A percentile compares a stretch with the other conserved stretches of the same genome.
These are phyloP conservation scores for Bauhinia variegata DNA, from an alignment of 306 rosid species.

Conservation along the genomic window DNA sequence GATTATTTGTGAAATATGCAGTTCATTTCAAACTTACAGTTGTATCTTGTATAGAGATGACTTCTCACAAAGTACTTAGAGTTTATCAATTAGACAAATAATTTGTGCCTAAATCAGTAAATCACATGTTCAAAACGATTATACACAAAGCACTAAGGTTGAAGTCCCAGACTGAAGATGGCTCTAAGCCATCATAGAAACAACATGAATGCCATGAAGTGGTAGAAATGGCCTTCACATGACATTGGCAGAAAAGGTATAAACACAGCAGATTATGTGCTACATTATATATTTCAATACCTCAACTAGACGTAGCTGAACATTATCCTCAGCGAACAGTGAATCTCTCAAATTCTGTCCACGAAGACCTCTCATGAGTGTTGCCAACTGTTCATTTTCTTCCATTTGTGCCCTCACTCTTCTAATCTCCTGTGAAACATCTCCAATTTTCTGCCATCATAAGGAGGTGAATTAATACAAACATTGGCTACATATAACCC, in stretches of 20 bases:
- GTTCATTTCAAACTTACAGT: no score
- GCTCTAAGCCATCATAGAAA: not conserved
- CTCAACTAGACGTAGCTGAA: conserved; percentile 91
- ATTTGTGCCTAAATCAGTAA: not conserved
- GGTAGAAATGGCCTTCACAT: not conserved
- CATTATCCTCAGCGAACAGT: conserved; percentile 81
- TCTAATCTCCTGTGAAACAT: conserved; percentile 90
- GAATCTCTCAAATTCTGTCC: conserved; percentile 83
- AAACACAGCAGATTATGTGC: not conserved
- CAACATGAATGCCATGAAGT: not conserved
- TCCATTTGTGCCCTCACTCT: conserved; percentile 97
- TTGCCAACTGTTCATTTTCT: conserved; percentile 81
- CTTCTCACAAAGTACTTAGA: no score
- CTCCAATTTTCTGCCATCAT: conserved; percentile 75
- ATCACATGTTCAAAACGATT: not conserved
- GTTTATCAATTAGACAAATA: no score
- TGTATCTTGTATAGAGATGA: no score
- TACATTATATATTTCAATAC: conserved; percentile 39
- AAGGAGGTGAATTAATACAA: not conserved
- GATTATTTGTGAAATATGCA: no score
- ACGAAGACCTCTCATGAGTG: no score
- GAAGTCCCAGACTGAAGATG: not conserved
- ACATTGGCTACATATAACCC: not conserved
- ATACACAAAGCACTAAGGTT: not conserved
- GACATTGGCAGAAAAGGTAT: no score